Evolutionary conservation across 345 rosid species (phyloP), one percentile per base, ranked within the genome.

Genomic region (Atalantia buxifolia): DNA sequence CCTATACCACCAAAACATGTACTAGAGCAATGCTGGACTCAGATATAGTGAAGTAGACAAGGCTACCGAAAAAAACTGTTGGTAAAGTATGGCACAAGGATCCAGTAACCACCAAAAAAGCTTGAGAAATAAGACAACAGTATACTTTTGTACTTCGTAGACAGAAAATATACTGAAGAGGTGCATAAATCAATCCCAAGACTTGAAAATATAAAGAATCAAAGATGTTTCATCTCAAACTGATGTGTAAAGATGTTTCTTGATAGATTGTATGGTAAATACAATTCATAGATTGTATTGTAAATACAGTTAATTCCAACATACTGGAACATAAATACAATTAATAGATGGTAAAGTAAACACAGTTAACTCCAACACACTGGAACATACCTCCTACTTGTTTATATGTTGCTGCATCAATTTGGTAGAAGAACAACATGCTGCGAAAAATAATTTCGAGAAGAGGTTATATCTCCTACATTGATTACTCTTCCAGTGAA

Each of bases 351-450:
- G 48, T 10, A 42, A 0, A 2, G 14, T 42, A 14, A 31, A 9
- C 7, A 33, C 9, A 3, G 60, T 8, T 48, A 48, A 69, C 13
- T 9, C 63, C 14, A 33, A 69, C 22, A 50, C 30, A 75, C 13
- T 36, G 28, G 13, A 33, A 63, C 69, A 21, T 84, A 84, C 85
- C 88, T 45, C 74, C 78, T 35, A 56, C 31, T 42, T 13, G 45
- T 9, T 12, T 35, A 64, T 28, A 64, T 64, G 36, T 74, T 76
- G 60, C 30, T n/a, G 45, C 66, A 59, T 84, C 82, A 83, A 71
- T 81, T 82, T 70, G 80, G 86, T 64, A 84, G 88, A 77, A 91
- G 88, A 66, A 88, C 79, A 72, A 87, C 90, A 79, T 85, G 91
- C 95, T 89, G 90, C 79, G 78, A 74, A 38, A 71, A 48, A 1